Evolutionary conservation across 371 early-diverging fungal species (phyloP).

Genomic region (Mucor velutinosus): DNA sequence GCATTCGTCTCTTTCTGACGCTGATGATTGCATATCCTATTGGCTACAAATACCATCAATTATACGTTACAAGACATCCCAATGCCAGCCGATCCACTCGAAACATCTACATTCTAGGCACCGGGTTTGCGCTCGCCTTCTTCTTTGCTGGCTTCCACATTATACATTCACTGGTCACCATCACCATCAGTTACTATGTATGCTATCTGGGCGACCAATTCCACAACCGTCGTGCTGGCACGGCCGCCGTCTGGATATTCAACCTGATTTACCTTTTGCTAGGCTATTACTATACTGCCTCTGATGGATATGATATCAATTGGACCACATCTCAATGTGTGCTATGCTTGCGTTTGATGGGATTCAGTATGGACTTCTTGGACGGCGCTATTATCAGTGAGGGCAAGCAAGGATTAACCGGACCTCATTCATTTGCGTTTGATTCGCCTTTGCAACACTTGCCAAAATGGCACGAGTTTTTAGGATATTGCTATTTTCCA

Average conservation of each 20-base stretch:
- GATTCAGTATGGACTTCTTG: slow-evolving; percentile 63
- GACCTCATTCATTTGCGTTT: slow-evolving; percentile 28
- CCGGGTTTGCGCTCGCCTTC: slow-evolving; percentile 54
- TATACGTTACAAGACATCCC: slow-evolving; percentile 27
- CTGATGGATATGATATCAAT: slow-evolving; percentile 62
- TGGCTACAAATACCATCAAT: slow-evolving; percentile 35
- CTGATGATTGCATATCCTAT: slow-evolving; percentile 26
- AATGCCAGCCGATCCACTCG: slow-evolving; percentile 42
- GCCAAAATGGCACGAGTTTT: slow-evolving; percentile 53
- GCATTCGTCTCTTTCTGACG: slow-evolving; percentile 31
- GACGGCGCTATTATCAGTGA: slow-evolving; percentile 48
- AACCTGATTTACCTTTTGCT: slow-evolving; percentile 57
- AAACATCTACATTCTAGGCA: slow-evolving; percentile 48
- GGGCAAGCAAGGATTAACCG: not conserved
- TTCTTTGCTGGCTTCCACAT: slow-evolving; percentile 60
- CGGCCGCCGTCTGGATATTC: slow-evolving; percentile 51
- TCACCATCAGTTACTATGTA: slow-evolving; percentile 50
- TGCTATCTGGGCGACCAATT: slow-evolving; percentile 34
- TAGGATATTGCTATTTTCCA: slow-evolving; percentile 67
- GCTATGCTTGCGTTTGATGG: slow-evolving; percentile 69
- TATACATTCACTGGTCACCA: slow-evolving; percentile 58
- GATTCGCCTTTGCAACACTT: slow-evolving; percentile 37
- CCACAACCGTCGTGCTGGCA: slow-evolving; percentile 39
- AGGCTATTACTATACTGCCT: slow-evolving; percentile 52
- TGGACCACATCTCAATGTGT: slow-evolving; percentile 76